Evolutionary conservation across 2,329 filamentous ascomycete species (phyloP), one percentile per base, ranked within the genome.

Genomic region (Pseudodiploospora longispora): DNA sequence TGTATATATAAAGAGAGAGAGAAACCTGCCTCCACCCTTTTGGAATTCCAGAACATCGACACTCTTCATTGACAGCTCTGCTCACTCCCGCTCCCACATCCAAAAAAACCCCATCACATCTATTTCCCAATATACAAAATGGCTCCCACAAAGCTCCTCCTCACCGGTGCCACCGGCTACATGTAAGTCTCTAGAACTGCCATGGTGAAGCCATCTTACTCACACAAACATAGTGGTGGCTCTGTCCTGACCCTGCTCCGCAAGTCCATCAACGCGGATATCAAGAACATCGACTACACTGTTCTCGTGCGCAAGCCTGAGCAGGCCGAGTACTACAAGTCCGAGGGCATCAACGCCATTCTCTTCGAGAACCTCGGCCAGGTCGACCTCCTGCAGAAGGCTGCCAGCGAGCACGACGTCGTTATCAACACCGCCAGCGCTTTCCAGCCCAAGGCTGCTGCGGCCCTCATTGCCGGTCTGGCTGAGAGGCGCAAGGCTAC

Each of bases 381-480:
- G 42, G 46, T 48, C 0, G 50, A 52, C 4, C 10, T 48, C 8
- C 27, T 60, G 6, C 47, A 40, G 33, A 44, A 47, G 8, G 40
- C 45, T 6, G 59, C 59, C 1, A 49, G 50, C 35, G 48, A 58
- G 41, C 50, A 57, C 27, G 57, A 60, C 36, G 49, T 72, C 42
- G 62, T 75, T 6, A 63, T 76, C 40, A 66, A 71, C 50, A 60
- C 67, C 1, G 66, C 67, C 1, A 53, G 55, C 2, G 66, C 66
- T 5, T 68, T 55, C 43, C 64, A 74, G 49, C 38, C 58, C 1
- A 36, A 50, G 0, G 61, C 62, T 3, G 67, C 66, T 0, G 58
- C 57, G 41, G 69, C 71, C 0, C 50, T 74, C 30, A 57, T 75
- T 3, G 50, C 54, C 1, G 72, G 71, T 0, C 61, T 76, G 1